Evolutionary conservation across 2,329 filamentous ascomycete species (phyloP).

Genomic region (Ophiocordyceps sinensis): DNA sequence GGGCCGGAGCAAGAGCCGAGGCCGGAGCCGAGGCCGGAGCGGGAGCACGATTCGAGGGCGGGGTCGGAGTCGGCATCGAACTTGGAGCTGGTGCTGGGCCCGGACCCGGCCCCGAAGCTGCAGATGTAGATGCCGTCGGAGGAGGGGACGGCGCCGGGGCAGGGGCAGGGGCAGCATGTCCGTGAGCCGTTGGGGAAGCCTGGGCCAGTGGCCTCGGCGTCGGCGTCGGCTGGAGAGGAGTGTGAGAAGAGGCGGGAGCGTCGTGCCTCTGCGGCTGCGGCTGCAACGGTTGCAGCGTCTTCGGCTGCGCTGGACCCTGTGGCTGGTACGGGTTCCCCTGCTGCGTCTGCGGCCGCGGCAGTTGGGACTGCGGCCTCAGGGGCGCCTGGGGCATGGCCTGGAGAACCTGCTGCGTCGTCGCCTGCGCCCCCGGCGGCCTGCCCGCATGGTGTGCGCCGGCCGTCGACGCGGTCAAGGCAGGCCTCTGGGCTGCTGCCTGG

Average conservation of each 20-base stretch:
- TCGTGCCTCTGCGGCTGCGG: not conserved
- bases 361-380: conserved; percentile 13
- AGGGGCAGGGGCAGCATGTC: no score
- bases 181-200: no score
- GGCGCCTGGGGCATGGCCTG: conserved; percentile 14
- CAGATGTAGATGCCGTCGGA: not conserved
- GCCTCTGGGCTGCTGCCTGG: not conserved
- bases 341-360: conserved; percentile 15
- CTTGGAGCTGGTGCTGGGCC: not conserved
- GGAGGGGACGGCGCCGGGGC: not conserved
- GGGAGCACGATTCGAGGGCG: no score
- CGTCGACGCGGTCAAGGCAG: not conserved
- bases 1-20: no score
- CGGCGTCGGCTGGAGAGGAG: no score
- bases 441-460: not conserved
- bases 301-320: conserved; percentile 4
- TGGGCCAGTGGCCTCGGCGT: no score
- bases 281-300: not conserved
- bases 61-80: no score
- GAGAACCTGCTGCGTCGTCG: conserved; percentile 16
- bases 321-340: conserved; percentile 4
- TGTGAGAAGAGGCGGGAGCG: not conserved
- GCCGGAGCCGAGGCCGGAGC: no score
- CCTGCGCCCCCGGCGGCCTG: conserved; percentile 7
- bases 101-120: conserved; percentile 4